Evolutionary conservation across 192 early-diverging fungal species (phyloP).

Genomic region (Backusella circina): DNA sequence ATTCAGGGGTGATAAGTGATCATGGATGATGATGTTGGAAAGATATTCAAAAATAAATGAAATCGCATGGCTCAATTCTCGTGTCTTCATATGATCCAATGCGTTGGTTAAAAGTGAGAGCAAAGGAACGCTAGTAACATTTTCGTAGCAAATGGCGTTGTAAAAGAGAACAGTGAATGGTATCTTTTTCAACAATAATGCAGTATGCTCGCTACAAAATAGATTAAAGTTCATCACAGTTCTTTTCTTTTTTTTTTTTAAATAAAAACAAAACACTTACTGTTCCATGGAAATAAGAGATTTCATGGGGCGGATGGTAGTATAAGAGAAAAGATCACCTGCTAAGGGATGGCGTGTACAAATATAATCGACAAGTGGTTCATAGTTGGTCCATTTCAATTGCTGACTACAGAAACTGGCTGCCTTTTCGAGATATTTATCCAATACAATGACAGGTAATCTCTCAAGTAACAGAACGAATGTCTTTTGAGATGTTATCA

Average conservation of each 20-base stretch:
- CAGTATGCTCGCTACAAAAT: neutral
- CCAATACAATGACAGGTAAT: slow-evolving; percentile 16
- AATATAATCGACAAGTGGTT: slow-evolving; percentile 40
- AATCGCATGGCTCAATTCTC: neutral
- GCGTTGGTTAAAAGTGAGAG: neutral
- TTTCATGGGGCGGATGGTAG: neutral
- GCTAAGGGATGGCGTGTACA: slow-evolving; percentile 35
- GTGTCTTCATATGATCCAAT: neutral
- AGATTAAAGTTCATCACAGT: neutral
- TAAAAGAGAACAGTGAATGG: slow-evolving; percentile 16
- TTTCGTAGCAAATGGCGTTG: neutral
- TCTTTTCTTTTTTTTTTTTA: no score
- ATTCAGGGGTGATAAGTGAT: neutral
- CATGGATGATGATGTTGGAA: neutral
- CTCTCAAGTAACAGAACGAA: slow-evolving; percentile 5
- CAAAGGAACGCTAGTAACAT: neutral
- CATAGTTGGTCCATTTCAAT: slow-evolving; percentile 7
- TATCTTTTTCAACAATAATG: neutral
- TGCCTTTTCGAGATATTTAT: slow-evolving; percentile 25
- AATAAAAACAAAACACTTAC: no score
- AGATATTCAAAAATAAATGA: slow-evolving; percentile 14
- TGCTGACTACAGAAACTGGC: slow-evolving; percentile 5
- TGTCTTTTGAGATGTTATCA: neutral
- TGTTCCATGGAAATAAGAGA: slow-evolving; percentile 4
- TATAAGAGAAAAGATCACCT: slow-evolving; percentile 34